Evolutionary conservation across 768 basidiomycete genomes (phyloP), one percentile per base, ranked within the genome.

Genomic region (Auricularia cornea): DNA sequence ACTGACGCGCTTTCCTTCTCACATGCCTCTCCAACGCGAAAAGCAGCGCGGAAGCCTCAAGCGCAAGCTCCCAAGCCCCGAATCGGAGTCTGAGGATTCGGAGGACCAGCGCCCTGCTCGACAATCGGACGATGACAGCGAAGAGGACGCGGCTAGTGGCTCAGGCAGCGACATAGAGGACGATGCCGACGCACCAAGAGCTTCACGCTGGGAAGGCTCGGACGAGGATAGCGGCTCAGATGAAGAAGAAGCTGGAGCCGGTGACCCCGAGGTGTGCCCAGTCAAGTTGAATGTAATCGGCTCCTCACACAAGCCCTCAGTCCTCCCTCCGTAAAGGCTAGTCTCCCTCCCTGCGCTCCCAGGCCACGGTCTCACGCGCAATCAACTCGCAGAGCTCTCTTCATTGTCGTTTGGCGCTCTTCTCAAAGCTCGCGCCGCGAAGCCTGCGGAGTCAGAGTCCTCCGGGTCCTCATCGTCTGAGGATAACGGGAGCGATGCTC

Each of bases 331-430:
- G 61, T 20, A 31, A 33, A 40, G 35, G 23, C 59, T n/a, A 41
- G 32, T 3, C 12, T n/a, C 23, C 29, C n/a, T n/a, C 30, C 18
- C 31, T 65, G 6, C n/a, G 33, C 59, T 6, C 32, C 33, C 31
- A 32, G 11, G 12, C 11, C 33, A 14, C 60, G 5, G 23, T 56
- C 28, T 28, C 33, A 35, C 8, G 11, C 30, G 31, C 35, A 14
- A 59, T 33, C 23, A 40, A 60, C 28, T 3, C 20, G n/a, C 62
- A 89, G 88, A 84, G 69, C 74, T 89, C 51, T 81, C 83, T 26
- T 72, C 78, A 35, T 66, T 92, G 30, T 85, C 90, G 0, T 79
- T 91, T 16, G 86, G 86, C 3, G 77, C 84, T 4, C 76, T 90
- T 26, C 80, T 85, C 26, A 84, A 78, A 67, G 88, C 88, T n/a